These are phyloP conservation scores for Botryotinia narcissicola DNA, from an alignment of 2,329 filamentous ascomycete species.

Conservation along the genomic window DNA sequence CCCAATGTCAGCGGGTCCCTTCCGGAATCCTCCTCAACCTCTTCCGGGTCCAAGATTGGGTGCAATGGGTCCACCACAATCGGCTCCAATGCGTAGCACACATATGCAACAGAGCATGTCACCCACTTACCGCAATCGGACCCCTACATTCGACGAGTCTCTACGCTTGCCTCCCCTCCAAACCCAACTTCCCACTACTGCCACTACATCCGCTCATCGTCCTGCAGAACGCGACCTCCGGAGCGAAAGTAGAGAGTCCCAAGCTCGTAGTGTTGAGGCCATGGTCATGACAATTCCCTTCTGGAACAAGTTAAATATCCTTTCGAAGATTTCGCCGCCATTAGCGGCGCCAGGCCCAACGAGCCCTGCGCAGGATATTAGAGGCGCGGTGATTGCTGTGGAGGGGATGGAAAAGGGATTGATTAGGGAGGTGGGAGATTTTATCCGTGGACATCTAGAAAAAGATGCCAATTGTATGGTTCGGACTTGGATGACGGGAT, in stretches of 20 bases:
- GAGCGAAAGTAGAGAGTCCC: slow-evolving; percentile 38
- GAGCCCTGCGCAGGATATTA: slow-evolving; percentile 44
- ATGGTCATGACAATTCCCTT: slow-evolving; percentile 76
- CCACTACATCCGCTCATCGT: slow-evolving; percentile 39
- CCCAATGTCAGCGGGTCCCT: slow-evolving; percentile 39
- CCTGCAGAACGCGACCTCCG: slow-evolving; percentile 31
- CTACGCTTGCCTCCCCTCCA: slow-evolving; percentile 39
- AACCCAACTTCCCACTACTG: slow-evolving; percentile 39
- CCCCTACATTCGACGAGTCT: slow-evolving; percentile 36
- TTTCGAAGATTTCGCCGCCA: slow-evolving; percentile 73
- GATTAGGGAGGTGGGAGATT: slow-evolving; percentile 56
- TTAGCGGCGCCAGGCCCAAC: slow-evolving; percentile 45
- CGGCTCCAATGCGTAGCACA: slow-evolving; percentile 28
- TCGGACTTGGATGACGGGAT: slow-evolving; percentile 31
- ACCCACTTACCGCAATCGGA: slow-evolving; percentile 29
- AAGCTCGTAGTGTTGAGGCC: slow-evolving; percentile 55
- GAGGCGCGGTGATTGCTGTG: slow-evolving; percentile 80
- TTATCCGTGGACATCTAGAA: slow-evolving; percentile 48
- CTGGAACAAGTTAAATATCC: slow-evolving; percentile 70
- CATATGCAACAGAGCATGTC: slow-evolving; percentile 29
- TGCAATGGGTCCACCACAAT: slow-evolving; percentile 36
- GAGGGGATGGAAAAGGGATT: slow-evolving; percentile 66
- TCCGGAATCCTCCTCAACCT: slow-evolving; percentile 30
- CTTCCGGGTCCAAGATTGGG: slow-evolving; percentile 39
- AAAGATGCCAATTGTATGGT: slow-evolving; percentile 34